Evolutionary conservation across 2,329 filamentous ascomycete species (phyloP), one percentile per base, ranked within the genome.

Genomic region (Fusarium nurragi): DNA sequence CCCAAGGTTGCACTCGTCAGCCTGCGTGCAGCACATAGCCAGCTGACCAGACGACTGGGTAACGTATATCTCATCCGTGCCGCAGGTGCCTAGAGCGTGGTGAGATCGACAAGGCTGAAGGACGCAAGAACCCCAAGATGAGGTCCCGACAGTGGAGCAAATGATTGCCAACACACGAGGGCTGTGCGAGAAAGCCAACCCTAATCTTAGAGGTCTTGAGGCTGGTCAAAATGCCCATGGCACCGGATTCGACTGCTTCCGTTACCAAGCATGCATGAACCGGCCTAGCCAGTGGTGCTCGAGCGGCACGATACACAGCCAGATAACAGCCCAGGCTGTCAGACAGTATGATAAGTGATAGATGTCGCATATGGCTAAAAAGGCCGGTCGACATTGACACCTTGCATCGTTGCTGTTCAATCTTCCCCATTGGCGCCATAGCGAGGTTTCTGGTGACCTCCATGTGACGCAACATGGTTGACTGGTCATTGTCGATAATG

Each of bases 21-120:
- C 69, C 57, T 57, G 54, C 64, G 59, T 60, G 54, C 41, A 52
- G 40, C 49, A 61, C 63, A 59, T 58, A 60, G 41, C 44, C 67
- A 65, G 56, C 64, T 70, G 67, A 71, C 60, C 55, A 38, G 40
- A 52, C 28, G 43, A 34, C 40, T 54, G 45, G 57, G 37, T 28
- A 46, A 54, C 43, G 19, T 44, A 40, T 43, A 60, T 54, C 37
- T 43, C 39, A 39, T 45, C 64, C 64, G 49, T 65, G 60, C 37
- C 44, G 44, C 49, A 34, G 34, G 38, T 51, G 56, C 53, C 62
- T 60, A 67, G 64, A 64, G 34, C 45, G 48, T 38, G 54, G 61
- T 64, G 53, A 68, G 40, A 54, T 57, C 41, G 43, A 51, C 57
- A 54, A 68, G 69, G 69, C 63, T 69, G 63, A 62, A 54, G 26